Conservation (phyloP, 768 basidiomycete genomes). For the Candolleomyces aberdarensis region DNA sequence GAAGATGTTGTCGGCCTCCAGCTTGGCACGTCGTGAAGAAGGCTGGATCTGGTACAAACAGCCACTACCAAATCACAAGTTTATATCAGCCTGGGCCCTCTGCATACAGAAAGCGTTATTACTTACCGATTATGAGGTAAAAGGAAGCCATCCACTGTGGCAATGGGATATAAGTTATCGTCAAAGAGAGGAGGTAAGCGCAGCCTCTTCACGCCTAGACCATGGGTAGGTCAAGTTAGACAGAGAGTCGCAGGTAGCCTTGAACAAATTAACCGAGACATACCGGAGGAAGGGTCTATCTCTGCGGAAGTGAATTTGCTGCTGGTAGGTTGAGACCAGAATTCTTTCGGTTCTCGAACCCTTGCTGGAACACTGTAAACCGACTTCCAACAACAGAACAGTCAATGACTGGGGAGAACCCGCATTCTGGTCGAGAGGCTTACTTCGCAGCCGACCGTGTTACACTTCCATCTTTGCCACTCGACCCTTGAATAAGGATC, state of each 20-base stretch:
- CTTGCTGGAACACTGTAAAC: constrained; percentile 19
- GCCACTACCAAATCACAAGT: constrained; percentile 41
- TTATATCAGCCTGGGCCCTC: background rate
- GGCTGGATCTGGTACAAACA: constrained; percentile 56
- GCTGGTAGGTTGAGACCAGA: constrained; percentile 30
- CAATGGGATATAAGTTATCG: constrained; percentile 16
- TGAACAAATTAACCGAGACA: background rate
- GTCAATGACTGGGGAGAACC: background rate
- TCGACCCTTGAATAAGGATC: constrained; percentile 44
- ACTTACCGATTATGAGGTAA: constrained; percentile 46
- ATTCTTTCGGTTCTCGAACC: constrained; percentile 32
- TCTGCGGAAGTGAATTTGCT: constrained; percentile 27
- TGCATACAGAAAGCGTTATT: background rate
- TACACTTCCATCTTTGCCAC: constrained; percentile 76
- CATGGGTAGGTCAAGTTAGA: background rate
- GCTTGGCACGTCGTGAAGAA: constrained; percentile 30
- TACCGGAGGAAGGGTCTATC: constrained; percentile 31
- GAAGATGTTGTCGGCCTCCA: constrained; percentile 60
- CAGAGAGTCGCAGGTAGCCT: background rate
- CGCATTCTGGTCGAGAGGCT: background rate
- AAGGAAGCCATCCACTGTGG: constrained; percentile 43
- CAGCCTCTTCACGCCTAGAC: too few species aligned
- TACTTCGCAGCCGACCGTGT: constrained; percentile 9
- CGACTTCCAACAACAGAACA: constrained; percentile 7
- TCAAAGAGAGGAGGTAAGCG: constrained; percentile 15